phyloP scores from a whole-genome alignment of 495 filamentous ascomycete species.

The Lepraria neglecta region DNA sequence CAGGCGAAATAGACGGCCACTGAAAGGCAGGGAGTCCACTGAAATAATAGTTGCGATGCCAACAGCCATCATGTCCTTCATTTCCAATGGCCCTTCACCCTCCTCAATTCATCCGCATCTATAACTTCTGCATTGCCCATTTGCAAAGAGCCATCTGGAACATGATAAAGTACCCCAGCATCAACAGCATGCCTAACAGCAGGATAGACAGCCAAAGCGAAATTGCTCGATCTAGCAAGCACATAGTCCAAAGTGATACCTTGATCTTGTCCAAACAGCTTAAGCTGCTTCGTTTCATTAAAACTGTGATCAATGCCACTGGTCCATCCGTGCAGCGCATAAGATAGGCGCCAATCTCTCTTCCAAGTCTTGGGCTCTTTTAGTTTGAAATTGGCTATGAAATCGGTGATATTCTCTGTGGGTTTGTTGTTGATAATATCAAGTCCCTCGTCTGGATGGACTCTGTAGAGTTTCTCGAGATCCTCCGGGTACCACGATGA shows the following conservation, averaged over 20 bases:
- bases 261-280: constrained; percentile 9
- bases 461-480: not conserved
- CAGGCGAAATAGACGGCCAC: too few relatives aligned
- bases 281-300: not conserved
- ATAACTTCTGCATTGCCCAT: too few relatives aligned
- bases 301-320: not conserved
- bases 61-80: too few relatives aligned
- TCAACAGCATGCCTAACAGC: constrained; percentile 6
- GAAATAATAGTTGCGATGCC: too few relatives aligned
- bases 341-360: constrained; percentile 8
- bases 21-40: too few relatives aligned
- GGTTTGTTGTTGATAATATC: not conserved
- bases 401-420: not conserved
- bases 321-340: constrained; percentile 4
- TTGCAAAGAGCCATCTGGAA: too few relatives aligned
- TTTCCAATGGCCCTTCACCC: too few relatives aligned
- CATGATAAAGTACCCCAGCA: not conserved
- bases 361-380: not conserved
- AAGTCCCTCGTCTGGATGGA: not conserved
- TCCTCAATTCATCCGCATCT: too few relatives aligned
- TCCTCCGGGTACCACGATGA: not conserved
- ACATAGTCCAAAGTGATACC: constrained; percentile 13
- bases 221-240: constrained; percentile 2
- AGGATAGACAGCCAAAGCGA: constrained; percentile 9
- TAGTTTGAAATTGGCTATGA: not conserved